Evolutionary conservation across 371 early-diverging fungal genomes (phyloP).

Genomic region (Lichtheimia ornata): DNA sequence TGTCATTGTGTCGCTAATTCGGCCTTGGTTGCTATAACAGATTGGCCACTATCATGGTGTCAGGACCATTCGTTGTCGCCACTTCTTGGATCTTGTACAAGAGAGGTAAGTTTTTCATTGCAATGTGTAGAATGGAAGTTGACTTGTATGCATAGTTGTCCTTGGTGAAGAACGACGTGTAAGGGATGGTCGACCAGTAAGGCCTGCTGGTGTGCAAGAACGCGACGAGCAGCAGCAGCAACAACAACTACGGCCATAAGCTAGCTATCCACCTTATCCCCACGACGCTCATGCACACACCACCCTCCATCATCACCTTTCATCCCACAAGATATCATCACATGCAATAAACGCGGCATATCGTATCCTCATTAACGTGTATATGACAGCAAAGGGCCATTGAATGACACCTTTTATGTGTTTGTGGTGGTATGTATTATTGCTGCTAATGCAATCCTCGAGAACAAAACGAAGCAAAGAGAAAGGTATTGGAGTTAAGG

Average conservation of each 20-base stretch:
- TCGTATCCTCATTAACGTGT: no score
- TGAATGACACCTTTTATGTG: no score
- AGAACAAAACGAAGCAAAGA: no score
- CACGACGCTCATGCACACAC: no score
- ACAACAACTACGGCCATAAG: neutral
- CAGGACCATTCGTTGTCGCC: conserved; percentile 43
- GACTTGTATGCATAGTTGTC: conserved; percentile 23
- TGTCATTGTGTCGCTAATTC: neutral
- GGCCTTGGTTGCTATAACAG: conserved; percentile 14
- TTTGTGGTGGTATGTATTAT: no score
- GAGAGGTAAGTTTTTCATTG: conserved; percentile 25
- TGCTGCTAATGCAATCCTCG: no score
- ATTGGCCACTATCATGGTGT: conserved; percentile 44
- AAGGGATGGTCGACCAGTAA: conserved; percentile 39
- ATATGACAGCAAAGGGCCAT: no score
- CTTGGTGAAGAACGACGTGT: conserved; percentile 43
- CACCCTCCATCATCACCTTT: no score
- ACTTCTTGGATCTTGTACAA: conserved; percentile 52
- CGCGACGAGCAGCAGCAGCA: conserved; percentile 17
- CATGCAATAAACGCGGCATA: no score
- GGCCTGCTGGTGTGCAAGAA: conserved; percentile 43
- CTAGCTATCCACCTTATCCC: no score
- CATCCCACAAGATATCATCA: no score
- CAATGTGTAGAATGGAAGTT: neutral
- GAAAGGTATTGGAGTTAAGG: no score